These are phyloP conservation scores for Xylaria sp. DNA, from an alignment of 2,329 filamentous ascomycete species.

Conservation along the genomic window DNA sequence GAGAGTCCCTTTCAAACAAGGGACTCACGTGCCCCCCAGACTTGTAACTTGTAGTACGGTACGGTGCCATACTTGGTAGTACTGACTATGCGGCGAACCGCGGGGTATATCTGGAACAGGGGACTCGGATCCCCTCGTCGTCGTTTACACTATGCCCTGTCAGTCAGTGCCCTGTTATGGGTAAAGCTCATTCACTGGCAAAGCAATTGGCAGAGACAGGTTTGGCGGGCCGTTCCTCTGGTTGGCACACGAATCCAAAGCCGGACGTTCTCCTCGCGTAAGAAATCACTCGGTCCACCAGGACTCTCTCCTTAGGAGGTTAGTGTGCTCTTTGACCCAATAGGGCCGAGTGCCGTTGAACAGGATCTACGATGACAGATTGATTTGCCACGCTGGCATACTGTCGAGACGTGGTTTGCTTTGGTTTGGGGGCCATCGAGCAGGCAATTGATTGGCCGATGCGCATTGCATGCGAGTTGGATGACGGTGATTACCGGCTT, in stretches of 20 bases:
- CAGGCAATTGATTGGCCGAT: constrained; percentile 15
- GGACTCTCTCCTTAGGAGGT: not conserved
- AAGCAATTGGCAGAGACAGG: constrained; percentile 1
- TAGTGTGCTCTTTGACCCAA: not conserved
- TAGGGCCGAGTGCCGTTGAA: constrained; percentile 16
- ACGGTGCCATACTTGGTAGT: not conserved
- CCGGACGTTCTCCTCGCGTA: not conserved
- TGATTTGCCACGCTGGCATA: constrained; percentile 33
- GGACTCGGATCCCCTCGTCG: not conserved
- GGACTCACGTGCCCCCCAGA: not conserved
- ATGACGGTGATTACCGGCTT: constrained; percentile 9
- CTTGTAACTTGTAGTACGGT: too few species aligned
- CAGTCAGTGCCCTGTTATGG: not conserved
- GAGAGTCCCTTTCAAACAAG: constrained; percentile 20
- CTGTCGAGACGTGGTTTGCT: not conserved
- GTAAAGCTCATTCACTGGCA: not conserved
- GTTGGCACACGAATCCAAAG: constrained; percentile 14
- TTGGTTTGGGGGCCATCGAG: constrained; percentile 7
- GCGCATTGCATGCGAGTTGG: constrained; percentile 2
- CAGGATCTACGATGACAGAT: constrained; percentile 22
- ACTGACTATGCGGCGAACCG: not conserved
- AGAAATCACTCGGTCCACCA: not conserved
- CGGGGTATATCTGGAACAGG: constrained; percentile 15
- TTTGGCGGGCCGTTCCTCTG: constrained; percentile 33
- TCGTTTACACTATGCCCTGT: not conserved